Evolutionary conservation across 148 eudicot genomes (phyloP).

Genomic region (Camellia sinensis): DNA sequence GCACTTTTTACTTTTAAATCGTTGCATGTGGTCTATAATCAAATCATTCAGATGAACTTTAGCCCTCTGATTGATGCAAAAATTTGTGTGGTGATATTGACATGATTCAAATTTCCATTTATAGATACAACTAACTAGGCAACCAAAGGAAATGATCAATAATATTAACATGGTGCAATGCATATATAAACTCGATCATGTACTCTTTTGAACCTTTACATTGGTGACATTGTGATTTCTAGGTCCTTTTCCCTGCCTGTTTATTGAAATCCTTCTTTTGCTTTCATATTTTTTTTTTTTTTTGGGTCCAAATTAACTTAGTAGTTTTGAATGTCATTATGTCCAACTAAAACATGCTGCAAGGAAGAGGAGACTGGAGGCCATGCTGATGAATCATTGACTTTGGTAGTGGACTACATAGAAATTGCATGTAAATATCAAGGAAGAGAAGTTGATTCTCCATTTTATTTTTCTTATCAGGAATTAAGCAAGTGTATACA

Average conservation of each 20-base stretch:
- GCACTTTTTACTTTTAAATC: too few species aligned
- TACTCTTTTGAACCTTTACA: not conserved
- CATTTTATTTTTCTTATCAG: constrained; percentile 3
- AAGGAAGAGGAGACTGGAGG: constrained; percentile 65
- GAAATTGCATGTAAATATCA: constrained; percentile 23
- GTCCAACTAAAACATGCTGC: constrained; percentile 68
- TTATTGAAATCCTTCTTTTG: not conserved
- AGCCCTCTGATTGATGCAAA: not conserved
- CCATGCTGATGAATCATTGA: constrained; percentile 66
- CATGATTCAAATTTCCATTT: too few species aligned
- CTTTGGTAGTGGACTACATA: constrained; percentile 1
- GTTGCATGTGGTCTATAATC: not conserved
- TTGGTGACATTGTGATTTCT: not conserved
- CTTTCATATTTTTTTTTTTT: not conserved
- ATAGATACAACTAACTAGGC: too few species aligned
- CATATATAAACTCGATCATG: not conserved
- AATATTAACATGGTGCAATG: not conserved
- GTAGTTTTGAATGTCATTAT: not conserved
- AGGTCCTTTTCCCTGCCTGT: not conserved
- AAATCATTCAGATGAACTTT: not conserved
- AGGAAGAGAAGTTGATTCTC: not conserved
- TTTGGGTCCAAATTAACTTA: not conserved
- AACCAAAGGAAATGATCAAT: not conserved
- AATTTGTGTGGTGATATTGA: not conserved
- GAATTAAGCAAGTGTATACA: constrained; percentile 6